Evolutionary conservation across 2,329 filamentous ascomycete species (phyloP).

Genomic region (Tolypocladium cylindrosporum): DNA sequence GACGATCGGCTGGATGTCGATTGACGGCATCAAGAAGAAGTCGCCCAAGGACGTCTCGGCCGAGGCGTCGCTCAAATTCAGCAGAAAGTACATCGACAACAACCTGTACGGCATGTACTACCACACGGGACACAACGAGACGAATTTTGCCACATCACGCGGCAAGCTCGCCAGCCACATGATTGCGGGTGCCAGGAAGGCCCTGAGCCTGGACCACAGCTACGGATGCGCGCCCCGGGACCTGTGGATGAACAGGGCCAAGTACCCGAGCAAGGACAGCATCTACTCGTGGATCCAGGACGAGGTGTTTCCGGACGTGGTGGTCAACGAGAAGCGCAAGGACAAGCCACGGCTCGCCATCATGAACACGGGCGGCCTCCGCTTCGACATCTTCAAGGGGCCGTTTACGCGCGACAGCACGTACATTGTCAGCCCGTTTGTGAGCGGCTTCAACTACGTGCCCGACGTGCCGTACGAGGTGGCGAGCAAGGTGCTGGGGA

Average conservation of each 20-base stretch:
- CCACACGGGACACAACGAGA: slow-evolving; percentile 63
- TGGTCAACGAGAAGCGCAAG: slow-evolving; percentile 46
- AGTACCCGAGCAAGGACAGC: slow-evolving; percentile 63
- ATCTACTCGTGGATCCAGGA: slow-evolving; percentile 75
- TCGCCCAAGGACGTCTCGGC: slow-evolving; percentile 15
- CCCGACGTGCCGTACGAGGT: slow-evolving; percentile 70
- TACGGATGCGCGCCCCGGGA: slow-evolving; percentile 78
- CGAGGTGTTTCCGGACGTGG: slow-evolving; percentile 59
- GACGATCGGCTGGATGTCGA: slow-evolving; percentile 87
- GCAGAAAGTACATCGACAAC: slow-evolving; percentile 83
- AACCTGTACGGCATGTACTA: slow-evolving; percentile 78
- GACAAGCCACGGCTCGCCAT: slow-evolving; percentile 61
- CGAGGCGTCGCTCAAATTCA: slow-evolving; percentile 46
- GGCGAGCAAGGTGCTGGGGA: slow-evolving; percentile 56
- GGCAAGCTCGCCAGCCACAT: slow-evolving; percentile 61
- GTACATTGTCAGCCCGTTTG: slow-evolving; percentile 82
- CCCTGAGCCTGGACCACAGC: slow-evolving; percentile 59
- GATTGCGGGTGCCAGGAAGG: slow-evolving; percentile 60
- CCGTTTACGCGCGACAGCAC: slow-evolving; percentile 81
- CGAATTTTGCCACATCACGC: slow-evolving; percentile 65
- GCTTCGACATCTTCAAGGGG: slow-evolving; percentile 93
- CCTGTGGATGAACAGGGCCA: slow-evolving; percentile 71
- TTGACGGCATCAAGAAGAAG: slow-evolving; percentile 48
- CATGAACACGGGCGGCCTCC: slow-evolving; percentile 81
- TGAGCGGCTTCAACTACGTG: slow-evolving; percentile 65